These are phyloP conservation scores for Peronospora tabacina DNA, from an alignment of 352 stramenopile genomes.

Conservation along the genomic window DNA sequence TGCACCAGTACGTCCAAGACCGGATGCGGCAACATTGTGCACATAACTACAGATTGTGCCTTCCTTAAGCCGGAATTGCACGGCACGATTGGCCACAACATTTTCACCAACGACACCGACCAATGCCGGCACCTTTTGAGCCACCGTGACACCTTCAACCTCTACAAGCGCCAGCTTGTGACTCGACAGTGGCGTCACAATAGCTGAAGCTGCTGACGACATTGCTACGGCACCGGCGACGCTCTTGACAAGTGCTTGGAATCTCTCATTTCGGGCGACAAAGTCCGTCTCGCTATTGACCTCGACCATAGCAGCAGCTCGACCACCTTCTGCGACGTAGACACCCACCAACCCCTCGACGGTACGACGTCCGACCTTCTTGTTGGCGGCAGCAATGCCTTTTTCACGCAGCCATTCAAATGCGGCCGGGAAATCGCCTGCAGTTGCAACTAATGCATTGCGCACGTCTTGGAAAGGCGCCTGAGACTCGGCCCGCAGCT, in stretches of 20 bases:
- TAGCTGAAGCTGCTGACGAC: constrained; percentile 5
- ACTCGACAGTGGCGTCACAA: constrained; percentile 29
- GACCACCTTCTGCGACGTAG: constrained; percentile 31
- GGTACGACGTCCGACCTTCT: constrained; percentile 68
- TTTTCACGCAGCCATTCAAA: constrained; percentile 89
- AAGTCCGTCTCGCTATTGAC: constrained; percentile 95
- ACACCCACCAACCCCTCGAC: constrained; percentile 70
- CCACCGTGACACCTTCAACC: constrained; percentile 54
- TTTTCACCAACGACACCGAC: constrained; percentile 86
- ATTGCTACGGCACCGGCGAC: constrained; percentile 42
- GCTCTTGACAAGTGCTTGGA: constrained; percentile 66
- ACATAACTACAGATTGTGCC: constrained; percentile 82
- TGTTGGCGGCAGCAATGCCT: constrained; percentile 70
- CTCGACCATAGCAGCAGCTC: constrained; percentile 78
- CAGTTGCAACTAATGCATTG: constrained; percentile 72
- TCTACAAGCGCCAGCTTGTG: constrained; percentile 40
- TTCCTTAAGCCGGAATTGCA: constrained; percentile 58
- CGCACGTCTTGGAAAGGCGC: constrained; percentile 87
- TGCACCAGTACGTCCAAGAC: constrained; percentile 74
- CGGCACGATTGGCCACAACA: constrained; percentile 64
- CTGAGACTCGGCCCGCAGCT: constrained; percentile 78
- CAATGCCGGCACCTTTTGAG: constrained; percentile 64
- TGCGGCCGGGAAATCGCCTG: constrained; percentile 73
- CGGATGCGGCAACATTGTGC: constrained; percentile 66
- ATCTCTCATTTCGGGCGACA: constrained; percentile 89